Evolutionary conservation across 805 yeast genomes (phyloP), one percentile per base, ranked within the genome.

Genomic region (Pichia deserticola): DNA sequence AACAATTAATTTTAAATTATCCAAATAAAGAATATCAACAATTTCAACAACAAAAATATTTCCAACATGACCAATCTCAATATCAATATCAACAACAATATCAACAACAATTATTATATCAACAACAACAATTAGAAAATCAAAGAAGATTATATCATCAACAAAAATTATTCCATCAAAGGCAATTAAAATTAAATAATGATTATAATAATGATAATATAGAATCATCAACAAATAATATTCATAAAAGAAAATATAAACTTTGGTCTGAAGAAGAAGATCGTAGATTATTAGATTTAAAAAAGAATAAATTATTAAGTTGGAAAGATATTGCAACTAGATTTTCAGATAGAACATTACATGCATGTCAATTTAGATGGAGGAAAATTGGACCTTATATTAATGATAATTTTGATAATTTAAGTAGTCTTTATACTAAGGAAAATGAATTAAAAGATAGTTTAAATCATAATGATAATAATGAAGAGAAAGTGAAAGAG

Each of bases 361-460:
- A 54, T 40, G 57, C 57, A 2, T 54, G 55, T 40, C 57, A 54
- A 35, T 54, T 51, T 27, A 49, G 57, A 42, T 54, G 57, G 57
- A 47, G 54, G 13, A 54, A 54, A 32, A 45, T 50, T 3, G 42
- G 47, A 39, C 49, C 52, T 4, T 49, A 33, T 35, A 32, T 49
- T 20, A 28, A 12, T 3, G 29, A 45, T 2, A 32, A 49, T 15
- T 40, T 39, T 29, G 29, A 15, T 20, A n/a, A 44, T 9, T 27
- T 36, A 7, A 30, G 32, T 30, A 30, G 32, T 30, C 32, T 7
- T 30, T 6, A 30, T 30, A 9, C 7, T 7, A 9, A 30, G 32
- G 32, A 30, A 7, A 9, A 30, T 30, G 32, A 30, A 20, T 20
- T 20, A 20, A 20, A 20, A 20, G 20, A 20, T 20, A 20, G 3